Evolutionary conservation across 345 rosid genomes (phyloP).

Genomic region (Ricinus communis): DNA sequence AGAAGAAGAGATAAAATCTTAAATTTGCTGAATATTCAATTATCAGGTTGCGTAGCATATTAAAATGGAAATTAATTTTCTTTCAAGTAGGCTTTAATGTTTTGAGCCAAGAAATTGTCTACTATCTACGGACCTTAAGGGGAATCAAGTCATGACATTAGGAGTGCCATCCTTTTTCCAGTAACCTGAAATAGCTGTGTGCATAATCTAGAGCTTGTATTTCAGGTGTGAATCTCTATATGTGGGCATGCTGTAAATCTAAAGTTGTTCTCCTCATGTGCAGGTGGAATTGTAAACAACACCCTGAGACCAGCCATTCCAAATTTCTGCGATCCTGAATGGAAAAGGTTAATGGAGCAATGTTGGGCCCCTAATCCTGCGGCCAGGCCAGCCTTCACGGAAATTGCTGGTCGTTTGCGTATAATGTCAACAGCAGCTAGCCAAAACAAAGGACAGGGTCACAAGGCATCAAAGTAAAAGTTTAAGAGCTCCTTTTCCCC

Average conservation of each 20-base stretch:
- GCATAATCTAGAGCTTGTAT: background rate
- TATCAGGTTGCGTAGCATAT: no score
- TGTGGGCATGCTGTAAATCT: background rate
- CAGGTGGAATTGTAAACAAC: slow-evolving; percentile 83
- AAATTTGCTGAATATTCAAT: no score
- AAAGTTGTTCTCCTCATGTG: background rate
- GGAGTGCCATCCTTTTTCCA: no score
- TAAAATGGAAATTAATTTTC: no score
- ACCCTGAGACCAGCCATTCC: slow-evolving; percentile 76
- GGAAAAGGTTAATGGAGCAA: slow-evolving; percentile 70
- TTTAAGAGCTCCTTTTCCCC: background rate
- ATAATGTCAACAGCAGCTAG: slow-evolving; percentile 60
- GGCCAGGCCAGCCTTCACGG: slow-evolving; percentile 70
- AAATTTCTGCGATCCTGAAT: slow-evolving; percentile 62
- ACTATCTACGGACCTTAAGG: no score
- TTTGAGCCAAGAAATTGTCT: no score
- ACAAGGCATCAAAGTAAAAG: slow-evolving; percentile 52
- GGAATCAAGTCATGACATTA: no score
- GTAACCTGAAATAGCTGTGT: background rate
- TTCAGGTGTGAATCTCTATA: background rate
- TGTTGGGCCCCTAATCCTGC: slow-evolving; percentile 83
- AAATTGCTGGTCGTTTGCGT: slow-evolving; percentile 61
- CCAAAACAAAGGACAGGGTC: slow-evolving; percentile 50
- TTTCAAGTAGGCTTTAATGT: no score
- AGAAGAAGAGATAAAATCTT: no score